Evolutionary conservation across 345 rosid species (phyloP).

Genomic region (Hevea brasiliensis): DNA sequence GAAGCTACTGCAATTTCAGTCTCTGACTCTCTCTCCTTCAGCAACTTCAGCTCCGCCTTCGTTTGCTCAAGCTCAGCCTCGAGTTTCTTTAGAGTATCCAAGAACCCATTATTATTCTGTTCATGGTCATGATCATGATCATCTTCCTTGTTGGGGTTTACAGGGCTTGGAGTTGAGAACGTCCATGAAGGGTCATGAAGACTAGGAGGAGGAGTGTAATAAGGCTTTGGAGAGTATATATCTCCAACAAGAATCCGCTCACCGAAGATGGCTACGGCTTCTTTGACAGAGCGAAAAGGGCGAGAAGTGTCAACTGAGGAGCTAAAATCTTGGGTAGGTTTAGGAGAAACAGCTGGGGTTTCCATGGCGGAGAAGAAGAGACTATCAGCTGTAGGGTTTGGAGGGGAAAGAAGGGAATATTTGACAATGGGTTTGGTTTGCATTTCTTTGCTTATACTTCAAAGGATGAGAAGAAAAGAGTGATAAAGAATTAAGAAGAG

Average conservation of each 20-base stretch:
- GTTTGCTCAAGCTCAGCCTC: slow-evolving; percentile 68
- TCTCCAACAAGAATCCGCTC: slow-evolving; percentile 53
- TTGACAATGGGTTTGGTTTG: slow-evolving; percentile 37
- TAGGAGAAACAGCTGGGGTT: slow-evolving; percentile 26
- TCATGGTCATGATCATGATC: slow-evolving; percentile 1
- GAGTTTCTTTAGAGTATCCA: slow-evolving; percentile 56
- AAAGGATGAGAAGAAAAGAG: slow-evolving; percentile 23
- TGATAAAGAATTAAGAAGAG: background rate
- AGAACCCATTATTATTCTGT: slow-evolving; percentile 2
- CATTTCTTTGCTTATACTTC: slow-evolving; percentile 78
- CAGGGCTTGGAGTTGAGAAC: slow-evolving; percentile 20
- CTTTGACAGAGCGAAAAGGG: slow-evolving; percentile 82
- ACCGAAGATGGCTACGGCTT: slow-evolving; percentile 85
- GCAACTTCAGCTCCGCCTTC: slow-evolving; percentile 59
- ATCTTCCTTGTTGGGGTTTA: background rate
- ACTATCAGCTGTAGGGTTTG: background rate
- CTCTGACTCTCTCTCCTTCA: slow-evolving; percentile 63
- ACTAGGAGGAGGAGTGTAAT: slow-evolving; percentile 15
- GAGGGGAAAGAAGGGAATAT: slow-evolving; percentile 13
- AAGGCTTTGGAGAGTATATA: slow-evolving; percentile 33
- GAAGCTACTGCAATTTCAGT: slow-evolving; percentile 74
- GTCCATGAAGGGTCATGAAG: slow-evolving; percentile 31
- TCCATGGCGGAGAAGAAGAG: slow-evolving; percentile 33
- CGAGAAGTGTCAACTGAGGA: slow-evolving; percentile 73
- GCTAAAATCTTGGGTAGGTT: slow-evolving; percentile 28